Evolutionary conservation across 176 grass and related monocot genomes (phyloP).

Genomic region (Triticum aestivum): IWGSC_CS_RefSeq_v2.1 NC_057797.1:116079770-116080269

Average conservation of each 20-base stretch:
- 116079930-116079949: neutral
- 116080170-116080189: conserved; percentile 75
- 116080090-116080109: neutral
- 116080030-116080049: neutral
- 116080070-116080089: neutral
- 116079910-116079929: neutral
- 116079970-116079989: conserved; percentile 23
- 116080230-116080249: neutral
- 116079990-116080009: neutral
- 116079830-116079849: neutral
- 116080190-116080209: conserved; percentile 82
- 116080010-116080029: neutral
- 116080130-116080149: conserved; percentile 95
- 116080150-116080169: conserved; percentile 84
- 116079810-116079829: conserved; percentile 15
- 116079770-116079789: conserved; percentile 12
- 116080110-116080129: conserved; percentile 2
- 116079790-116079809: conserved; percentile 15
- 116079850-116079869: conserved; percentile 13
- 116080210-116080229: conserved; percentile 41
- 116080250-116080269: conserved; percentile 7
- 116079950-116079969: neutral
- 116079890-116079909: neutral
- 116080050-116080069: neutral
- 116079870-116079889: conserved; percentile 25